phyloP scores from a whole-genome alignment of 2,329 filamentous ascomycete species.

The Pseudogymnoascus sp. region DNA sequence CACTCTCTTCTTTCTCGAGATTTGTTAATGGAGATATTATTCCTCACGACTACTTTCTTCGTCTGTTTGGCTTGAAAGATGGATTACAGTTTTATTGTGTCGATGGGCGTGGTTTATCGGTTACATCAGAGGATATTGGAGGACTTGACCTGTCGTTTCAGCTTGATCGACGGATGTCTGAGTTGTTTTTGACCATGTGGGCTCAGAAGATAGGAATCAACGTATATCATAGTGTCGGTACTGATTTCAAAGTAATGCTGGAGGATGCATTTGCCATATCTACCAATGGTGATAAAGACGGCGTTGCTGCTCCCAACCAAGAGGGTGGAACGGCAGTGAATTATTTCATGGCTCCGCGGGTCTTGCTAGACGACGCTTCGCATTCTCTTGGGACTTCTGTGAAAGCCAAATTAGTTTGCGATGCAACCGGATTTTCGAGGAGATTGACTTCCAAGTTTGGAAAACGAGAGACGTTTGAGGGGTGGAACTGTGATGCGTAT shows the following conservation, averaged over 20 bases:
- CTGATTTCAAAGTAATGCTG: slow-evolving; percentile 15
- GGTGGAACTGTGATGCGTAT: not conserved
- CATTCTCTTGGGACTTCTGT: not conserved
- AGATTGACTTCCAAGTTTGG: not conserved
- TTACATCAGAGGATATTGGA: slow-evolving; percentile 1
- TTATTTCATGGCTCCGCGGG: not conserved
- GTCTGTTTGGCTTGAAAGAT: slow-evolving; percentile 25
- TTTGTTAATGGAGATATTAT: slow-evolving; percentile 18
- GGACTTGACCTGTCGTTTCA: slow-evolving; percentile 20
- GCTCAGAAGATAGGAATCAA: slow-evolving; percentile 23
- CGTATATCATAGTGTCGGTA: slow-evolving; percentile 22
- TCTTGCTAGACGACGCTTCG: not conserved
- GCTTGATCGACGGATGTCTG: slow-evolving; percentile 24
- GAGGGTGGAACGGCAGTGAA: not conserved
- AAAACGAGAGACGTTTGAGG: not conserved
- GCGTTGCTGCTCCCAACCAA: not conserved
- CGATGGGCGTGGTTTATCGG: not conserved
- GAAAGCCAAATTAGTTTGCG: not conserved
- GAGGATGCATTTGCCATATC: not conserved
- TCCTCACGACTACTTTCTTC: slow-evolving; percentile 16
- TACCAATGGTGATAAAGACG: not conserved
- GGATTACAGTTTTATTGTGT: slow-evolving; percentile 25
- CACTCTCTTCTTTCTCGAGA: slow-evolving; percentile 19
- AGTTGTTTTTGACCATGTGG: slow-evolving; percentile 23
- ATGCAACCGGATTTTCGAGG: not conserved